Conservation (phyloP, 2,329 filamentous ascomycete species). For the Penicillium sclerotiorum region DNA sequence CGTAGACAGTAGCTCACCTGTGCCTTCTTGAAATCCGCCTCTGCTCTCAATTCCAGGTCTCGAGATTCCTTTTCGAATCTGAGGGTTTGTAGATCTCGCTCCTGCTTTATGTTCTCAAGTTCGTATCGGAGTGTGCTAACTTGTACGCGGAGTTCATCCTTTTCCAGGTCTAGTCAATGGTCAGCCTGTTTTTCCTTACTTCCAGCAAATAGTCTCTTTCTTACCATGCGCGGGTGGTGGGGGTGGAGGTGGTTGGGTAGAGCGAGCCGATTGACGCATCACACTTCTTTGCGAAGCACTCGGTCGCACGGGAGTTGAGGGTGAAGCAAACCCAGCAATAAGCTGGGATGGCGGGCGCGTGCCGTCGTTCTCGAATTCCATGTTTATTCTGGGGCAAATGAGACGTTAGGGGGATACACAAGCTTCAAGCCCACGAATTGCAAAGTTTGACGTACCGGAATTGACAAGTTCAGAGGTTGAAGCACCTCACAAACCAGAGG, state of each 20-base stretch:
- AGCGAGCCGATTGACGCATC: conserved; percentile 41
- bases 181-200: conserved; percentile 6
- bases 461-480: no score
- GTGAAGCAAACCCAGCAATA: conserved; percentile 56
- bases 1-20: conserved; percentile 46
- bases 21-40: conserved; percentile 76
- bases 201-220: conserved; percentile 6
- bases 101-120: conserved; percentile 81
- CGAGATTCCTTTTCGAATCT: conserved; percentile 83
- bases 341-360: conserved; percentile 63
- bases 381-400: conserved; percentile 12
- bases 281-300: conserved; percentile 22
- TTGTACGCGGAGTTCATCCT: conserved; percentile 85
- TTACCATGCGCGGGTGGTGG: conserved; percentile 44
- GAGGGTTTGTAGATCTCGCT: conserved; percentile 76
- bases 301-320: conserved; percentile 37
- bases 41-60: conserved; percentile 76
- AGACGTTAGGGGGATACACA: no score
- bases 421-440: no score
- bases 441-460: no score
- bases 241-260: conserved; percentile 38
- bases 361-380: conserved; percentile 41
- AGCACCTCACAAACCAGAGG: background rate
- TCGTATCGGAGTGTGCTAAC: conserved; percentile 87
- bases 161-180: conserved; percentile 44